Base-by-base conservation (phyloP, 352 stramenopile species). In the Pythium oligandrum region DNA sequence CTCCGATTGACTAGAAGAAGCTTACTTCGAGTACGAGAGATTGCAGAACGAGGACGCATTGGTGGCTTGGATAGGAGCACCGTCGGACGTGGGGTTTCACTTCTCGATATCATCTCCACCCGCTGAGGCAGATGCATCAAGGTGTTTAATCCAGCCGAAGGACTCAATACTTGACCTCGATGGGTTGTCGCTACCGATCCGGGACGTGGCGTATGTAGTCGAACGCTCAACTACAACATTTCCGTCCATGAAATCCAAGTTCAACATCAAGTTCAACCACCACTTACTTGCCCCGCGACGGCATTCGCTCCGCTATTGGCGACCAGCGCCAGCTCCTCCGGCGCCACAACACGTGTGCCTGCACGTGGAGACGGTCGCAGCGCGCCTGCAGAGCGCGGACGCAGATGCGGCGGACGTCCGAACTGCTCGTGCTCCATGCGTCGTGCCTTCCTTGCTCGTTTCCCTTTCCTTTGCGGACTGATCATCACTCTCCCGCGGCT, bases 331-430 rank as follows among this genome's bases (percentile, higher is more conserved):
- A 75, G 63, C 44, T 63, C 48, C 38, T 75, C 54, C 0, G 59
- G 38, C 0, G 40, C 40, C 32, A 62, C 9, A 48, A 48, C 9
- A 30, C 43, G 43, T 31, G 43, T 30, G 17, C 43, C 43, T 48
- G 43, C 43, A 30, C 59, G 59, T 12, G 48, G 44, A 32, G 53
- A 56, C 37, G 53, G 46, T 44, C 10, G 46, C 32, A 37, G n/a
- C 10, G 56, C 48, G 6, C 70, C 71, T 0, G 72, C 72, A 2
- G 77, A 83, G 1, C 77, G 73, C 38, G 74, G 72, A 34, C 74
- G 70, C 40, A 86, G 52, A 43, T 75, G 84, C 8, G 68, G 70
- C 8, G 74, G 63, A 12, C 66, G 70, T 0, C 77, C 77, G 48
- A 86, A 82, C 34, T 61, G 70, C 54, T 73, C 53, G 17, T 85